Evolutionary conservation across 352 stramenopile species (phyloP).

Genomic region (Globisporangium solare): DNA sequence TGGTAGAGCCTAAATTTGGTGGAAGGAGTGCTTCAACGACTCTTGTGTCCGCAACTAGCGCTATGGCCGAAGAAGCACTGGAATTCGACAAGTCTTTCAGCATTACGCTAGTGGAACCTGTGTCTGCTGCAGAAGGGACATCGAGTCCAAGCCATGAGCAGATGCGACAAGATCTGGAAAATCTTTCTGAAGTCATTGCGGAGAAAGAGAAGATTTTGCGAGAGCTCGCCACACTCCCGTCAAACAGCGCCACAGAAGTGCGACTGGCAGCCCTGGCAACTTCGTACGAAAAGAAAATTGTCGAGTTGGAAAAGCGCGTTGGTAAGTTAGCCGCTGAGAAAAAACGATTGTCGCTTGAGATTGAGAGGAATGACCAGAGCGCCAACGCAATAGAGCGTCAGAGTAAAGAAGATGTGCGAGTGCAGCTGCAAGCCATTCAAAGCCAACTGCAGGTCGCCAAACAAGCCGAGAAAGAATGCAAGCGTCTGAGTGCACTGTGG

Average conservation of each 20-base stretch:
- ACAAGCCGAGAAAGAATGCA: constrained; percentile 34
- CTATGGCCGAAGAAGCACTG: constrained; percentile 27
- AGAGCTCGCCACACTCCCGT: constrained; percentile 16
- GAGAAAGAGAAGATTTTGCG: constrained; percentile 46
- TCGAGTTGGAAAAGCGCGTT: constrained; percentile 26
- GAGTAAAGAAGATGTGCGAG: constrained; percentile 12
- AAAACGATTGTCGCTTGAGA: constrained; percentile 19
- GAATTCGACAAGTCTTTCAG: constrained; percentile 30
- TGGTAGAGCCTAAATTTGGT: not conserved
- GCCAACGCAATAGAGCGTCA: not conserved
- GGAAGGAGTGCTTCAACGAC: not conserved
- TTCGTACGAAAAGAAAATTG: constrained; percentile 41
- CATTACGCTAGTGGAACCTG: not conserved
- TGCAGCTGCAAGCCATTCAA: constrained; percentile 22
- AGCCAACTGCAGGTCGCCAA: constrained; percentile 29
- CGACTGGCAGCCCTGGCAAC: constrained; percentile 27
- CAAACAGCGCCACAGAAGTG: constrained; percentile 10
- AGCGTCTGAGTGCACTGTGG: constrained; percentile 24
- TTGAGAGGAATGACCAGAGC: constrained; percentile 6
- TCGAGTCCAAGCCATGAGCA: constrained; percentile 2
- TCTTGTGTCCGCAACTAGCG: constrained; percentile 13
- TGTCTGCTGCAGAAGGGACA: too few species aligned
- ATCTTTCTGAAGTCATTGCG: constrained; percentile 37
- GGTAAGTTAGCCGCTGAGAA: constrained; percentile 24
- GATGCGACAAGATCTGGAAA: constrained; percentile 20